Evolutionary conservation across 257 asterid genomes (phyloP).

Genomic region (Nicotiana tabacum): DNA sequence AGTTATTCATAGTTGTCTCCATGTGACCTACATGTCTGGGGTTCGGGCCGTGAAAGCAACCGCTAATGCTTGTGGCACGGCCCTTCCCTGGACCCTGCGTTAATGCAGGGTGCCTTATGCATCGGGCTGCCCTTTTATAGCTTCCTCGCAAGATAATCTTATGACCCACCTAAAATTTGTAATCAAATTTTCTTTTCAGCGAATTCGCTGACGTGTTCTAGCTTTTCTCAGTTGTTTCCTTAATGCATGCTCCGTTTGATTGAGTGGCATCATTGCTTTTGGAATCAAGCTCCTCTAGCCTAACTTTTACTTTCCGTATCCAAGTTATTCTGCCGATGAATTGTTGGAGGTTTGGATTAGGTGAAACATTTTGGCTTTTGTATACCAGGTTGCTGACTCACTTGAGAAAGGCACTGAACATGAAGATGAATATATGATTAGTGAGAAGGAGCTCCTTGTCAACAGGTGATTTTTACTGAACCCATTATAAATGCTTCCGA

Average conservation of each 20-base stretch:
- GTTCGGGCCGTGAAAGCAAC: too few relatives aligned
- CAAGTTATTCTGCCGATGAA: background rate
- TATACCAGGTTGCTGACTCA: conserved; percentile 75
- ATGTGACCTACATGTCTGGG: too few relatives aligned
- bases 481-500: background rate
- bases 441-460: conserved; percentile 92
- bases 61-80: too few relatives aligned
- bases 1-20: background rate
- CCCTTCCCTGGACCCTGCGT: too few relatives aligned
- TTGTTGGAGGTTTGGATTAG: background rate
- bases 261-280: background rate
- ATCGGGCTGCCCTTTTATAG: too few relatives aligned
- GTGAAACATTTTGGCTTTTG: background rate
- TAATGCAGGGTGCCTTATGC: too few relatives aligned
- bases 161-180: background rate
- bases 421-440: conserved; percentile 96
- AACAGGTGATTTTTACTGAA: conserved; percentile 49
- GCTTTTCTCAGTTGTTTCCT: background rate
- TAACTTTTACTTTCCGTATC: too few relatives aligned
- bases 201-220: background rate
- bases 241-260: background rate
- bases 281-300: background rate
- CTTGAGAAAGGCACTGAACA: conserved; percentile 98
- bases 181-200: background rate
- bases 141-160: background rate